A percentile compares a stretch with the other conserved stretches of the same genome.
Evolutionary conservation across 2,329 filamentous ascomycete genomes (phyloP).

Genomic region (Pseudocercospora crystallina): DNA sequence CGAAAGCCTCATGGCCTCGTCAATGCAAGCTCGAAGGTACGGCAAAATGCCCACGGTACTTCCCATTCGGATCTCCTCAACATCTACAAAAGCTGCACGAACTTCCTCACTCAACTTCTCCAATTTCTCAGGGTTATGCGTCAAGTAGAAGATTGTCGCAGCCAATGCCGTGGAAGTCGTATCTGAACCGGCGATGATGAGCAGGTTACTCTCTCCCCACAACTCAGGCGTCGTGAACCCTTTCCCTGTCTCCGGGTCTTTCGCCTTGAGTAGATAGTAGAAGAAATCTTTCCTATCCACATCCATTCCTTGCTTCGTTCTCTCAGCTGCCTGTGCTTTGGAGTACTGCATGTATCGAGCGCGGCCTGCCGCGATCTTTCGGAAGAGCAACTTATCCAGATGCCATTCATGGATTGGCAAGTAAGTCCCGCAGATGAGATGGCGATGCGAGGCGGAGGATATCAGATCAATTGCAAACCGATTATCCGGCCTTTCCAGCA

Average conservation of each 20-base stretch:
- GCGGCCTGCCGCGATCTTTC: slow-evolving; percentile 43
- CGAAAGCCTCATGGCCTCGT: slow-evolving; percentile 50
- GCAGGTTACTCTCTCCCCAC: slow-evolving; percentile 30
- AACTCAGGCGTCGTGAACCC: slow-evolving; percentile 31
- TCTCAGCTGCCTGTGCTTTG: slow-evolving; percentile 43
- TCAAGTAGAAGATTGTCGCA: slow-evolving; percentile 40
- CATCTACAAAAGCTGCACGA: slow-evolving; percentile 48
- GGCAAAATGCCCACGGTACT: slow-evolving; percentile 34
- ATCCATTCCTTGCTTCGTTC: slow-evolving; percentile 35
- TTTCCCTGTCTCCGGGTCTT: slow-evolving; percentile 33
- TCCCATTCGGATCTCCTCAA: slow-evolving; percentile 47
- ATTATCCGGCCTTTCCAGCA: slow-evolving; percentile 43
- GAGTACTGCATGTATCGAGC: slow-evolving; percentile 46
- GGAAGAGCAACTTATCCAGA: slow-evolving; percentile 46
- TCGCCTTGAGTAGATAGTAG: slow-evolving; percentile 30
- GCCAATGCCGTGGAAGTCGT: slow-evolving; percentile 37
- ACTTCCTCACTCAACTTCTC: slow-evolving; percentile 32
- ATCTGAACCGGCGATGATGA: slow-evolving; percentile 36
- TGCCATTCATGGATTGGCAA: slow-evolving; percentile 39
- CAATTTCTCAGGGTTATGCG: slow-evolving; percentile 31
- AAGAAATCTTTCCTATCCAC: slow-evolving; percentile 33
- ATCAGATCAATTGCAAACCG: slow-evolving; percentile 28
- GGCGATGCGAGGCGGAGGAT: slow-evolving; percentile 25
- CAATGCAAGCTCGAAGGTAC: slow-evolving; percentile 49
- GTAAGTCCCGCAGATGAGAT: slow-evolving; percentile 42